Conservation (phyloP, 2,329 filamentous ascomycete genomes). For the Phialophora expanda region DNA sequence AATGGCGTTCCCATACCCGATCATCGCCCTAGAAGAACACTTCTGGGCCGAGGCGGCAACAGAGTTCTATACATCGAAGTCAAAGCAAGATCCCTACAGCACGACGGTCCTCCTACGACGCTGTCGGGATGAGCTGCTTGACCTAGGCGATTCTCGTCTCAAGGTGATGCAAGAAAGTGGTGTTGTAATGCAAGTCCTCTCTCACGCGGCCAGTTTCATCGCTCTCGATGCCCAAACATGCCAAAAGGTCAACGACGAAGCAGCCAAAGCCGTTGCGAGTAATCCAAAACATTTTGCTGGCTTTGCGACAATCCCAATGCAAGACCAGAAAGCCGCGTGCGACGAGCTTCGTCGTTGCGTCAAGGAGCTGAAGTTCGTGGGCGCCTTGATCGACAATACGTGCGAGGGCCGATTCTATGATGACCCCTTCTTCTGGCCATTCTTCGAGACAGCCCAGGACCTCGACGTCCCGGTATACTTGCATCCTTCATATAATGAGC, state of each 20-base stretch:
- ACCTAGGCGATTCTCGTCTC: conserved; percentile 21
- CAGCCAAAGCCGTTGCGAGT: neutral
- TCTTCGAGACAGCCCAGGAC: conserved; percentile 50
- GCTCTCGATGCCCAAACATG: conserved; percentile 22
- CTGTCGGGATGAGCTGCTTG: conserved; percentile 15
- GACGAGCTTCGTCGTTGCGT: conserved; percentile 48
- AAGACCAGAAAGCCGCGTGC: conserved; percentile 44
- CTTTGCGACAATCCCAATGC: conserved; percentile 53
- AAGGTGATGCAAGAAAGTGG: conserved; percentile 35
- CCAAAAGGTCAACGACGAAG: conserved; percentile 25
- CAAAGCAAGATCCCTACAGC: conserved; percentile 11
- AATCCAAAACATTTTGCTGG: conserved; percentile 48
- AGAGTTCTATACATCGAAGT: conserved; percentile 21
- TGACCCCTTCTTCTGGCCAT: conserved; percentile 48
- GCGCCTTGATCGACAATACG: conserved; percentile 55
- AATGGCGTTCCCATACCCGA: conserved; percentile 3
- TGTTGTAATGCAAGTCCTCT: conserved; percentile 34
- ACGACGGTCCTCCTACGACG: conserved; percentile 11
- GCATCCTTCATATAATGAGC: conserved; percentile 54
- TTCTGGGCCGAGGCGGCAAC: conserved; percentile 15
- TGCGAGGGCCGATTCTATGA: conserved; percentile 49
- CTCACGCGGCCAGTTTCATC: conserved; percentile 25
- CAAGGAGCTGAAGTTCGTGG: conserved; percentile 52
- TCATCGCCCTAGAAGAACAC: conserved; percentile 30
- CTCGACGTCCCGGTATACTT: conserved; percentile 59